Base-by-base conservation (phyloP, 352 stramenopile species). In the Pythium chondricola region DNA sequence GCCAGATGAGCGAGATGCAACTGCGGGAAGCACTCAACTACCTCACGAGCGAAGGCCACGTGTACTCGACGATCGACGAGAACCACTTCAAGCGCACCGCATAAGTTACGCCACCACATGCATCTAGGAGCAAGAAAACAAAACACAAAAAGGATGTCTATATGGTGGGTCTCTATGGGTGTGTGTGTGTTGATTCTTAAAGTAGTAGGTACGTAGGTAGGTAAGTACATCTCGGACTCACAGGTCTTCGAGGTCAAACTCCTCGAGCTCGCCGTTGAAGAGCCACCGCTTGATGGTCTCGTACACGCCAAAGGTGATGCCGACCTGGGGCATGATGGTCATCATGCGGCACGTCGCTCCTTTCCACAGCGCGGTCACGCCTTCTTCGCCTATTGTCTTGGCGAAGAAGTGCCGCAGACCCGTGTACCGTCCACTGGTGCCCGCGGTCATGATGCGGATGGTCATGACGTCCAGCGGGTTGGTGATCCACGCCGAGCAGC, bases 31-130 rank as follows among this genome's bases (percentile, higher is more conserved):
- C 67, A 44, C 73, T 95, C 48, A 71, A 88, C 48, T 83, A 88
- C 56, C 73, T 96, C 37, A 93, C 71, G 18, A 89, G 72, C 57
- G 86, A 96, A 56, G 84, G 86, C 31, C 80, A 93, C 50, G 79
- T 96, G 43, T 96, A 95, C 73, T 93, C 83, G 46, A 96, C 86
- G 20, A 93, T 96, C 59, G 86, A 96, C 56, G 84, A 95, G 55
- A 79, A 94, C 62, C 85, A 96, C 65, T 93, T 91, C 61, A 91
- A 88, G 63, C 74, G 83, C 27, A 96, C 86, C 25, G 68, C 76
- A 14, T 92, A 91, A 49, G 35, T 32, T n/a, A n/a, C n/a, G n/a
- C n/a, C n/a, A n/a, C n/a, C n/a, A n/a, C n/a, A n/a, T n/a, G n/a
- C n/a, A n/a, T n/a, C n/a, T n/a, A n/a, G n/a, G n/a, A n/a, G n/a